Conservation (phyloP, 345 rosid genomes). For the Microcos paniculata region DNA sequence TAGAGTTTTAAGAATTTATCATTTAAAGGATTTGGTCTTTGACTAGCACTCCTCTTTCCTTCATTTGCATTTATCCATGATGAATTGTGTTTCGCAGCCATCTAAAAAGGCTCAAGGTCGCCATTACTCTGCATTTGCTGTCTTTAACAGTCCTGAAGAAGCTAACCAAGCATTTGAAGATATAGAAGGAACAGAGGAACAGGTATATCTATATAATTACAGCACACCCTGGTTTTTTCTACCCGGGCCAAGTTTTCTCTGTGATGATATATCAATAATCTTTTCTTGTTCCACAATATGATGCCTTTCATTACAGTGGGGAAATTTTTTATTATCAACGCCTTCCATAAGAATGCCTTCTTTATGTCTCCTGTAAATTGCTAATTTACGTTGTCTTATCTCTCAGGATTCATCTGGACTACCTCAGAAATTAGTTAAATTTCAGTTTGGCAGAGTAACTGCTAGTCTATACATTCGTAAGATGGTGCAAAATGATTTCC, state of each 20-base stretch:
- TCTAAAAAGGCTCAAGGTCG: slow-evolving; percentile 41
- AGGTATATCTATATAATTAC: slow-evolving; percentile 36
- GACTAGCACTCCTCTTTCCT: not conserved
- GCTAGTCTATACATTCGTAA: slow-evolving; percentile 55
- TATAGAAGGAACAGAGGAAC: slow-evolving; percentile 39
- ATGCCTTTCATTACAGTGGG: not conserved
- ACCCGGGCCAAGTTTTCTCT: not conserved
- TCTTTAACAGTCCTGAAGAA: slow-evolving; percentile 52
- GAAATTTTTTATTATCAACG: not conserved
- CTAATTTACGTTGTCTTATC: slow-evolving; percentile 12
- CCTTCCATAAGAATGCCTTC: not conserved
- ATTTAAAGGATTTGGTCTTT: not conserved
- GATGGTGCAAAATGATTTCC: slow-evolving; percentile 32
- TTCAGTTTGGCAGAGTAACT: slow-evolving; percentile 31
- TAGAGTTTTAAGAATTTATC: not conserved
- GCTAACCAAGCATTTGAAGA: slow-evolving; percentile 68
- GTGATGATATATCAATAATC: not conserved
- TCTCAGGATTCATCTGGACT: slow-evolving; percentile 64
- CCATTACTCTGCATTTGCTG: slow-evolving; percentile 46
- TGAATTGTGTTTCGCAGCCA: slow-evolving; percentile 44
- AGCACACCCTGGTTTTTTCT: not conserved
- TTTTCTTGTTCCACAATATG: not conserved
- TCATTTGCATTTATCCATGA: not conserved
- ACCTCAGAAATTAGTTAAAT: slow-evolving; percentile 51
- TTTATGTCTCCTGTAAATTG: slow-evolving; percentile 7